Conservation (phyloP, 169 alveolate species). For the Miamiensis avidus region DNA sequence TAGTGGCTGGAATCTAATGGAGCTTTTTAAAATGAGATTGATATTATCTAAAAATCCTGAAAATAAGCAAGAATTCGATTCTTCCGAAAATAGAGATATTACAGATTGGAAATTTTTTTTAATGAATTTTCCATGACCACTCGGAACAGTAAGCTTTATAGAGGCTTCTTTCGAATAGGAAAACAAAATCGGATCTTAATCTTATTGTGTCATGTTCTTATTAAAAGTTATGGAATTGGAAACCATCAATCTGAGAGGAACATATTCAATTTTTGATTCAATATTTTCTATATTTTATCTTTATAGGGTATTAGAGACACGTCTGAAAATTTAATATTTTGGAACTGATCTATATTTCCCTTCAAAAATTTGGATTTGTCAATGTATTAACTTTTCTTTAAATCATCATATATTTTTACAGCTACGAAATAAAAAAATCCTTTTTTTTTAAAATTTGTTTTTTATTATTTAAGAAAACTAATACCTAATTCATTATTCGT, state of each 20-base stretch:
- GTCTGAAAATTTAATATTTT: no score
- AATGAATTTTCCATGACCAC: no score
- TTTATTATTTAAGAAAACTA: no score
- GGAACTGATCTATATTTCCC: not conserved
- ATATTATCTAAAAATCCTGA: not conserved
- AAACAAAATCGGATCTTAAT: no score
- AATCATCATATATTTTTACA: not conserved
- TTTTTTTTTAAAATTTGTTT: no score
- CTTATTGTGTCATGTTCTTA: not conserved
- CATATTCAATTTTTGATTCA: not conserved
- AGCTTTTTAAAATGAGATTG: no score
- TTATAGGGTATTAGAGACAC: not conserved
- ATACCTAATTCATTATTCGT: no score
- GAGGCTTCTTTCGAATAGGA: not conserved
- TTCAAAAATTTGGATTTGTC: not conserved
- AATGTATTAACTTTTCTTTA: no score
- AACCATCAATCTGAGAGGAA: not conserved
- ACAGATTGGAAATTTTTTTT: not conserved
- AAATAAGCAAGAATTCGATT: no score
- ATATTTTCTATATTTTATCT: not conserved
- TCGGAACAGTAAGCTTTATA: no score
- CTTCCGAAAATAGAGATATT: not conserved
- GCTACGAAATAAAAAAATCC: not conserved
- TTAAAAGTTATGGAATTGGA: not conserved
- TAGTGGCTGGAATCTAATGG: not conserved